A percentile compares a stretch with the other conserved stretches of the same genome.
phyloP scores from a whole-genome alignment of 768 basidiomycete genomes.

The Mycena sanguinolenta region DNA sequence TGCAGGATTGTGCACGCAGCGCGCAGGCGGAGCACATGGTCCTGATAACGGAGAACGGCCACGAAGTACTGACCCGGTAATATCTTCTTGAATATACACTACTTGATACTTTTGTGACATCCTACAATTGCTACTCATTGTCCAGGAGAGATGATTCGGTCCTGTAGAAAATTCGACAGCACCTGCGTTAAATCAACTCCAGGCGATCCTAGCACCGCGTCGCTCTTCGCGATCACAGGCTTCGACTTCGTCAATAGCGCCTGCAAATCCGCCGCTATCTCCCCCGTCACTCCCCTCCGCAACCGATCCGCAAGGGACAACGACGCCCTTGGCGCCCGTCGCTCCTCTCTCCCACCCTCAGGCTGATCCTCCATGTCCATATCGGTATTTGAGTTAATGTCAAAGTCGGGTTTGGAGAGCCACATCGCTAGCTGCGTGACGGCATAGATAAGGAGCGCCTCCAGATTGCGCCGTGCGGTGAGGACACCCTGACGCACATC shows the following conservation, averaged over 20 bases:
- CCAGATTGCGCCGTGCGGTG: slow-evolving; percentile 73
- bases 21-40: slow-evolving; percentile 94
- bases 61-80: slow-evolving; percentile 79
- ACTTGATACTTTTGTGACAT: slow-evolving; percentile 37
- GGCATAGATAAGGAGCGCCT: slow-evolving; percentile 76
- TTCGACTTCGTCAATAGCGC: slow-evolving; percentile 75
- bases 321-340: slow-evolving; percentile 59
- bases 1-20: slow-evolving; percentile 81
- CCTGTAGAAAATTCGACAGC: slow-evolving; percentile 74
- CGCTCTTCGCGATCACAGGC: slow-evolving; percentile 72
- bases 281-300: slow-evolving; percentile 83
- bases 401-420: slow-evolving; percentile 80
- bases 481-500: slow-evolving; percentile 70
- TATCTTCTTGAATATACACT: slow-evolving; percentile 12
- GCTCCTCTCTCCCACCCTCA: slow-evolving; percentile 50
- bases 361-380: slow-evolving; percentile 51
- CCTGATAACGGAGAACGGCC: slow-evolving; percentile 82
- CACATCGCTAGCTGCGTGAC: slow-evolving; percentile 86
- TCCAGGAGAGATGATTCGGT: slow-evolving; percentile 62
- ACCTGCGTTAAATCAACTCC: slow-evolving; percentile 71
- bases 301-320: slow-evolving; percentile 73
- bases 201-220: slow-evolving; percentile 59
- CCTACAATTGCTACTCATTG: slow-evolving; percentile 42
- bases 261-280: slow-evolving; percentile 82
- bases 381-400: slow-evolving; percentile 54